Evolutionary conservation across 164 flowering plant species (phyloP).

Genomic region (Litsea cubeba): DNA sequence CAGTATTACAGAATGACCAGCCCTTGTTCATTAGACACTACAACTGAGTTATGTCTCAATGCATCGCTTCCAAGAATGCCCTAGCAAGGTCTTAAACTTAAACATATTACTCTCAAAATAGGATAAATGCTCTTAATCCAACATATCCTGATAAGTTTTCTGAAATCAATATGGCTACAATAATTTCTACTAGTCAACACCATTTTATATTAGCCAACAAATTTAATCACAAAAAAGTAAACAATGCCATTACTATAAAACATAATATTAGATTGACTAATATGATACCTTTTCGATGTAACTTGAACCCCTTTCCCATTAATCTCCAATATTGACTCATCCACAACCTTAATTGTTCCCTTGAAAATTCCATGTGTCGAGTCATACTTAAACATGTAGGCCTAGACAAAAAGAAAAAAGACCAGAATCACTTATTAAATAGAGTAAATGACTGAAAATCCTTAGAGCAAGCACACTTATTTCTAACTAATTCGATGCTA

Average conservation of each 20-base stretch:
- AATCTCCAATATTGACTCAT: conserved; percentile 77
- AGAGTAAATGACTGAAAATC: too few relatives aligned
- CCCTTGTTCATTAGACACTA: too few relatives aligned
- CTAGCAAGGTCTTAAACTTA: too few relatives aligned
- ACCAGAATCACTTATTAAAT: not conserved
- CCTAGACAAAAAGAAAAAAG: conserved; percentile 43
- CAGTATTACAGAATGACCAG: too few relatives aligned
- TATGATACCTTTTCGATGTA: conserved; percentile 60
- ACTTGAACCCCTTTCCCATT: conserved; percentile 76
- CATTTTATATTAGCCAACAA: not conserved
- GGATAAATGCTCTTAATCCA: not conserved
- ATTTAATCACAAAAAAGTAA: not conserved
- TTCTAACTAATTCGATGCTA: not conserved
- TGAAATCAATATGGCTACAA: not conserved
- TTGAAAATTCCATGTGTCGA: conserved; percentile 87
- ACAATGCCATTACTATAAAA: not conserved
- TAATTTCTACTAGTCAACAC: not conserved
- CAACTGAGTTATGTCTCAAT: too few relatives aligned
- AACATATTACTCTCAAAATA: too few relatives aligned
- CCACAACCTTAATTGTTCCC: conserved; percentile 69
- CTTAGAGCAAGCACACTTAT: too few relatives aligned
- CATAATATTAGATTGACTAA: not conserved
- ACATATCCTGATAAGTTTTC: not conserved
- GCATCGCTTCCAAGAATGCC: too few relatives aligned
- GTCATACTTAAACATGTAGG: conserved; percentile 97